Percentiles rank a stretch among this genome's conserved stretches.
Evolutionary conservation across 306 rosid genomes (phyloP).

Genomic region (Cucurbita moschata): DNA sequence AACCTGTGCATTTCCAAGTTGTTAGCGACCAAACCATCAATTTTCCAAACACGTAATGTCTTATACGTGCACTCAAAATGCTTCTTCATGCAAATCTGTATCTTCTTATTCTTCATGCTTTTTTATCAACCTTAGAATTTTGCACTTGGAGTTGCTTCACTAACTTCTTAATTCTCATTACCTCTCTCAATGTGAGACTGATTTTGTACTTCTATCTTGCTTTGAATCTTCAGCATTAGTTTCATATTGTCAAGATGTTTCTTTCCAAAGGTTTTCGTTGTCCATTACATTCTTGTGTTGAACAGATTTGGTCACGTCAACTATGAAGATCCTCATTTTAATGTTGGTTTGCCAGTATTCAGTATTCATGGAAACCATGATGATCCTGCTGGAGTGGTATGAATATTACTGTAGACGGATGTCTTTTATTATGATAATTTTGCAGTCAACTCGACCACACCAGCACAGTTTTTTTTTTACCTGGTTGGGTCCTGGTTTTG

Average conservation of each 20-base stretch:
- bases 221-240: not conserved
- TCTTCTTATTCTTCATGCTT: not conserved
- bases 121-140: not conserved
- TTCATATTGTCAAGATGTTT: not conserved
- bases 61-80: not conserved
- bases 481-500: not conserved
- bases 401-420: slow-evolving; percentile 4
- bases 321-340: slow-evolving; percentile 94
- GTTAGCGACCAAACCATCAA: slow-evolving; percentile 94
- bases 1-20: slow-evolving; percentile 79
- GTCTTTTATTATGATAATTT: not conserved
- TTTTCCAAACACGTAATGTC: slow-evolving; percentile 49
- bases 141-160: not conserved
- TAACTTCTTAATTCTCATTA: not conserved
- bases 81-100: not conserved
- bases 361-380: slow-evolving; percentile 97
- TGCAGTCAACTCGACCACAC: not conserved
- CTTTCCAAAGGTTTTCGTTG: not conserved
- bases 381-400: slow-evolving; percentile 99
- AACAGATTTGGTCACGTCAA: slow-evolving; percentile 92
- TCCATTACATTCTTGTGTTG: not conserved
- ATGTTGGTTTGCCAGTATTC: slow-evolving; percentile 93
- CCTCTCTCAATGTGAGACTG: not conserved
- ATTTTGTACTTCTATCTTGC: not conserved
- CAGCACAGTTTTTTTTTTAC: not conserved